Evolutionary conservation across 202 grass and related monocot genomes (phyloP).

Genomic region (Carex arenaria): DNA sequence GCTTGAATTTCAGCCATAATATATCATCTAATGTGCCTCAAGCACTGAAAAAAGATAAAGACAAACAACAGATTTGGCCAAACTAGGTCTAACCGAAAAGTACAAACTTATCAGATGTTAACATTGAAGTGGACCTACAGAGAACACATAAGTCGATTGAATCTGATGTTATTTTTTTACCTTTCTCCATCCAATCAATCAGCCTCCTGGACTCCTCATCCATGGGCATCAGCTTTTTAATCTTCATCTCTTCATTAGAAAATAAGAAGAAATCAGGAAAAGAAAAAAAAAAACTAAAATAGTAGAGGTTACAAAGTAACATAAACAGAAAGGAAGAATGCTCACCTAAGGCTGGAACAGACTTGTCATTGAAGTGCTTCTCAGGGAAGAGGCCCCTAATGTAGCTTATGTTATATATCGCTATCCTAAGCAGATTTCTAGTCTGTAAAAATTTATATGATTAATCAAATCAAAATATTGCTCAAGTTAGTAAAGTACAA

Average conservation of each 20-base stretch:
- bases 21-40: background rate
- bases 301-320: background rate
- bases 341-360: conserved; percentile 87
- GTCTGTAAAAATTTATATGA: conserved; percentile 54
- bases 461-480: conserved; percentile 12
- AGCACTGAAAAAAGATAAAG: conserved; percentile 8
- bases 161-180: conserved; percentile 27
- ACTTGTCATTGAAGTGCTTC: conserved; percentile 96
- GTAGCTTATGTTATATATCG: conserved; percentile 98
- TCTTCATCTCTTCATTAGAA: conserved; percentile 88
- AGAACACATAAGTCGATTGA: background rate
- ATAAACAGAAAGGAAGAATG: conserved; percentile 10
- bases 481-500: background rate
- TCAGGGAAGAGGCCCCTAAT: conserved; percentile 96
- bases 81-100: background rate
- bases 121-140: background rate
- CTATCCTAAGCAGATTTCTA: conserved; percentile 92
- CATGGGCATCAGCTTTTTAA: conserved; percentile 99
- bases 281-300: background rate
- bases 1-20: background rate
- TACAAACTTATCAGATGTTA: background rate
- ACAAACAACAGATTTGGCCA: conserved; percentile 5
- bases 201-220: conserved; percentile 84
- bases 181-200: conserved; percentile 99
- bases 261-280: background rate